These are phyloP conservation scores for Lactifluus pinguis DNA, from an alignment of 768 basidiomycete species.

Conservation along the genomic window DNA sequence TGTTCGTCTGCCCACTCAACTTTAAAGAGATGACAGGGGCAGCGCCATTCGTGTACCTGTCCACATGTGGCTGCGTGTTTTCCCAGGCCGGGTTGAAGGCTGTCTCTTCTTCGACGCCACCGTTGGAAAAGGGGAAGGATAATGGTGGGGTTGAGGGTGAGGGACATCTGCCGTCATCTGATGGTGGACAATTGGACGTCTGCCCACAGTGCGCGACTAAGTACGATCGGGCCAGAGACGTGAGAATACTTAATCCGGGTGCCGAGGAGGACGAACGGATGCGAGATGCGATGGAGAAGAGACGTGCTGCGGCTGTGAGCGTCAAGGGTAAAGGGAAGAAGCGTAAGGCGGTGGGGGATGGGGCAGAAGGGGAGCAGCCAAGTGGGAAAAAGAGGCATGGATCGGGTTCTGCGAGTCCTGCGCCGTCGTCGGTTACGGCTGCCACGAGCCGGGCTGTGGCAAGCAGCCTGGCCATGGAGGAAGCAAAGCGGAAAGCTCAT, in stretches of 20 bases:
- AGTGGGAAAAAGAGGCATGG: slow-evolving; percentile 6
- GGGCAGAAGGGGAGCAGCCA: slow-evolving; percentile 28
- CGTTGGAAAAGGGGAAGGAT: slow-evolving; percentile 23
- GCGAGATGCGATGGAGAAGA: slow-evolving; percentile 45
- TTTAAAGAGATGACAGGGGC: slow-evolving; percentile 91
- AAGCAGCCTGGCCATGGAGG: slow-evolving; percentile 67
- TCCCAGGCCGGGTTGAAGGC: slow-evolving; percentile 75
- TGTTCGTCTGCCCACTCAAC: slow-evolving; percentile 86
- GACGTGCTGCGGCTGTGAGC: slow-evolving; percentile 44
- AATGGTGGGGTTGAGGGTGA: slow-evolving; percentile 20
- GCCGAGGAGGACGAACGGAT: slow-evolving; percentile 56
- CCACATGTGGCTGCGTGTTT: slow-evolving; percentile 85
- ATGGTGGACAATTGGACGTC: slow-evolving; percentile 37
- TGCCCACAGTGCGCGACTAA: slow-evolving; percentile 75
- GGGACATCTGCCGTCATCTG: background rate
- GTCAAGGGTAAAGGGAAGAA: slow-evolving; percentile 48
- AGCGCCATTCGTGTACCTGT: slow-evolving; percentile 82
- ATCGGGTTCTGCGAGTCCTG: slow-evolving; percentile 16
- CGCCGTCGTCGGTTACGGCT: slow-evolving; percentile 40
- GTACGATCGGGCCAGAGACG: slow-evolving; percentile 47
- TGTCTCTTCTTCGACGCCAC: slow-evolving; percentile 35
- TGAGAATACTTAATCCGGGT: slow-evolving; percentile 61
- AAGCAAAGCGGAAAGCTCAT: slow-evolving; percentile 68
- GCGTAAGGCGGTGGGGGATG: slow-evolving; percentile 41
- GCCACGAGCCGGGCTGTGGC: slow-evolving; percentile 55